Base-by-base conservation (phyloP, 2,329 filamentous ascomycete genomes). In the Cercospora sp. region DNA sequence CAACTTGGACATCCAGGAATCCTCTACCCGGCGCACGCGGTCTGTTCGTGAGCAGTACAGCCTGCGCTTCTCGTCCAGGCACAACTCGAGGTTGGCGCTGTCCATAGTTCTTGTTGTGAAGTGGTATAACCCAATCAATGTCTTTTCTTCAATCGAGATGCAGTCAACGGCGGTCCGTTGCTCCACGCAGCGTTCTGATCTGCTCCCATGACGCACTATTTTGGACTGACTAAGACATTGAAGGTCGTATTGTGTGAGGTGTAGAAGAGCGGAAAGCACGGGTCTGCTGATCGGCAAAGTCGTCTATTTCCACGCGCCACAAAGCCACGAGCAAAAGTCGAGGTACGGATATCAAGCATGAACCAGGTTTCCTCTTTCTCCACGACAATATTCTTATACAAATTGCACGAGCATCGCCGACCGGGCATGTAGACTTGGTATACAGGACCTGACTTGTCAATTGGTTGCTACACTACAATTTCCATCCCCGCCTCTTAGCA, bases 401-500 rank as follows among this genome's bases (percentile, higher is more conserved):
- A 4, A 16, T 40, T 40, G 37, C 5, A n/a, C 13, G 37, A 40
- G 13, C 37, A 40, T 40, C 37, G 13, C 37, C 7, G 16, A 40
- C 37, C 37, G 37, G 16, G 12, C 37, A 4, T n/a, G 37, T n/a
- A n/a, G 5, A n/a, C 13, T 40, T 8, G 37, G 13, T n/a, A 6
- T 12, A 8, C 6, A n/a, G 5, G 3, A 5, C 7, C 18, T 7
- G 18, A 9, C n/a, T 7, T 24, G 16, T 61, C 18, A 21, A 61
- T 24, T 43, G 58, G n/a, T 37, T 10, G 58, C 60, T 34, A 26
- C 40, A 49, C 75, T 71, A 83, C 69, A 83, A 69, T 72, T 82
- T 83, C 82, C 82, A 83, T 0, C 82, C 82, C 69, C 81, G 75
- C 70, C 76, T 79, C 74, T 73, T 78, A 43, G 77, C 76, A 28